Conservation (phyloP, 2,329 filamentous ascomycete species). For the Pseudonectria buxi region DNA sequence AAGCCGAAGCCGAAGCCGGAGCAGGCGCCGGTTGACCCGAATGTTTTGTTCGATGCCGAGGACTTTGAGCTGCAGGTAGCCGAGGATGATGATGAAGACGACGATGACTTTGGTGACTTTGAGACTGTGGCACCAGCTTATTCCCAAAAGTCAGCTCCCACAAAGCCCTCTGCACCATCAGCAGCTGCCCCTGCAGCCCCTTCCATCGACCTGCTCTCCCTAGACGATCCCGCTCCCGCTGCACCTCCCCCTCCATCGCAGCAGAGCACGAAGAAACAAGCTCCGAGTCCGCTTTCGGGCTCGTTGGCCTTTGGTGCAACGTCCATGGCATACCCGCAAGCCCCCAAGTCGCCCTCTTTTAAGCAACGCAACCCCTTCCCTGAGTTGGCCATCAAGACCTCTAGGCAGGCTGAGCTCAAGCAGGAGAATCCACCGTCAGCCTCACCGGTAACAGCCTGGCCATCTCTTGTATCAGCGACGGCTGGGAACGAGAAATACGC, state of each 20-base stretch:
- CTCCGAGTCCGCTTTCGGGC: slow-evolving; percentile 25
- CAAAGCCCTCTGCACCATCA: slow-evolving; percentile 2
- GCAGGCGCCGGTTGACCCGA: slow-evolving; percentile 31
- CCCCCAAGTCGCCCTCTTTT: slow-evolving; percentile 46
- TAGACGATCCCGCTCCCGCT: slow-evolving; percentile 26
- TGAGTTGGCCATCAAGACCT: slow-evolving; percentile 40
- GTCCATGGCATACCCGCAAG: slow-evolving; percentile 33
- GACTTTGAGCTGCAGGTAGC: slow-evolving; percentile 40
- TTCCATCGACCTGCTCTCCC: slow-evolving; percentile 35
- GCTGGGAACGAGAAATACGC: slow-evolving; percentile 15
- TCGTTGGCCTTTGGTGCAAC: slow-evolving; percentile 23
- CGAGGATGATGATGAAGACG: slow-evolving; percentile 42
- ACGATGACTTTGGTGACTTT: slow-evolving; percentile 51
- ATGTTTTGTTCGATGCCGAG: slow-evolving; percentile 62
- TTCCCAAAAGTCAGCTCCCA: slow-evolving; percentile 12
- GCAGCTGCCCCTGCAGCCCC: slow-evolving; percentile 6
- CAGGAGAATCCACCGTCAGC: slow-evolving; percentile 30
- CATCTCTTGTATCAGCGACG: slow-evolving; percentile 22
- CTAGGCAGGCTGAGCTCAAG: slow-evolving; percentile 27
- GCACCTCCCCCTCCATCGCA: slow-evolving; percentile 10
- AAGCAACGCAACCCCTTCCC: slow-evolving; percentile 48
- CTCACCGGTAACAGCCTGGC: slow-evolving; percentile 41
- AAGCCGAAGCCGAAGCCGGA: slow-evolving; percentile 18
- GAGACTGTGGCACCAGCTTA: slow-evolving; percentile 35
- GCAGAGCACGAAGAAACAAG: slow-evolving; percentile 15